Evolutionary conservation across 1,139 yeast species (phyloP), one percentile per base, ranked within the genome.

Genomic region (Taphrina sp.): DNA sequence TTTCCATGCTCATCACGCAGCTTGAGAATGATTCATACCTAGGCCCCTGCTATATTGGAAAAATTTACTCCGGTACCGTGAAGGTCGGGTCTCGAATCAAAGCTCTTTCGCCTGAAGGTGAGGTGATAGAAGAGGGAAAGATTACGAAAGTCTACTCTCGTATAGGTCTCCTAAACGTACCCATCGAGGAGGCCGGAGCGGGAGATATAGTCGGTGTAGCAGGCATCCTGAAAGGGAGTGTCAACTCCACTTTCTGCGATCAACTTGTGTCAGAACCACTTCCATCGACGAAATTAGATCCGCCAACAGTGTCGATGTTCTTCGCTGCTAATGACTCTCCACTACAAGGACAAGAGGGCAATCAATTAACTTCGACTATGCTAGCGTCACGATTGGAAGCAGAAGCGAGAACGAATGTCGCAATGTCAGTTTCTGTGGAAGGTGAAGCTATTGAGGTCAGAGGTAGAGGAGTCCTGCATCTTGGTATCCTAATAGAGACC

Each of bases 351-450:
- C 49, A 42, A 24, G 56, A 52, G 28, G 56, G 56, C 7, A 33
- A 37, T 17, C 56, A 52, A 17, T 28, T 52, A n/a, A 52, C 56
- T 4, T 42, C 56, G 2, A 34, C 49, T 3, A 42, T 52, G 56
- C 43, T 52, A 5, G 22, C 35, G 3, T 12, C 41, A 3, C 41
- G 56, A 2, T 20, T 52, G 24, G 34, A 39, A 31, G 49, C 56
- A 1, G 56, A 52, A 42, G 56, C 56, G 19, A 44, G 49, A n/a
- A 52, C 56, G 23, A 52, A 52, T n/a, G 46, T 52, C n/a, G 56
- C 56, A 4, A 24, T 52, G 31, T 17, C 37, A 3, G 43, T 52
- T 14, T n/a, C 42, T 10, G 28, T 44, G 3, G 20, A 34, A 20
- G 49, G 49, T 16, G 56, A 52, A 28, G 43, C 35, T 14, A 42